Percentiles rank a stretch among this genome's conserved stretches.
Conservation (phyloP, 805 yeast species). For the Danielozyma ontarioensis region DNA sequence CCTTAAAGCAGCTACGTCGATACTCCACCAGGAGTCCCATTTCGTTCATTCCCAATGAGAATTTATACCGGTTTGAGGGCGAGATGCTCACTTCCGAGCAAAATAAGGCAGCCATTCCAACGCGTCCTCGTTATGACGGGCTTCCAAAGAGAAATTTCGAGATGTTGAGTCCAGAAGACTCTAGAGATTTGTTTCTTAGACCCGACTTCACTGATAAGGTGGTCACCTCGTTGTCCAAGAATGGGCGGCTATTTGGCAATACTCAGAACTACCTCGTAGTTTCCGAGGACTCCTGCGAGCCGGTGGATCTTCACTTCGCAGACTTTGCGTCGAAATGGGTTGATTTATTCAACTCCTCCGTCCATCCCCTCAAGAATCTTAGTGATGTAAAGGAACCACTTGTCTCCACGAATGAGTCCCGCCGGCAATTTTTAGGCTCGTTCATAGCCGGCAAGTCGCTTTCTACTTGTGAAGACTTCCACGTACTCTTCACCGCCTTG, state of each 20-base stretch:
- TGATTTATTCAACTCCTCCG: conserved; percentile 18
- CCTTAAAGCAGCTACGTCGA: too few species aligned
- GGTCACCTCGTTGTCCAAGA: conserved; percentile 22
- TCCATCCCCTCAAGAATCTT: conserved; percentile 10
- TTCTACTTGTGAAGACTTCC: too few species aligned
- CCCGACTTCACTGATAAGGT: conserved; percentile 26
- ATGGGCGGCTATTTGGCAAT: conserved; percentile 26
- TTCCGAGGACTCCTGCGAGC: conserved; percentile 9
- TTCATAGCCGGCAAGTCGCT: too few species aligned
- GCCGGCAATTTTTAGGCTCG: too few species aligned
- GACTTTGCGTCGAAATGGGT: conserved; percentile 26
- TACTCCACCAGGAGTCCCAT: too few species aligned
- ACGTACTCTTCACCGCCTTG: too few species aligned
- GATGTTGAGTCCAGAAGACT: conserved; percentile 28
- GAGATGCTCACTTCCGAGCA: conserved; percentile 24
- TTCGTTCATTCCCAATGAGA: conserved; percentile 26
- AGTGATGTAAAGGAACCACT: conserved; percentile 5
- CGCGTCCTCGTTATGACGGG: conserved; percentile 14
- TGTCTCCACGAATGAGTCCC: too few species aligned
- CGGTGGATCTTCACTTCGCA: conserved; percentile 21
- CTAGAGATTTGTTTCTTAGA: conserved; percentile 28
- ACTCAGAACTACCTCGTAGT: conserved; percentile 15
- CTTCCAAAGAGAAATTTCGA: conserved; percentile 17
- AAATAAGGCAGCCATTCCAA: conserved; percentile 30
- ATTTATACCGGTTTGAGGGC: conserved; percentile 20